Conservation (phyloP, 208 protist genomes). For the Leishmania tropica region DNA sequence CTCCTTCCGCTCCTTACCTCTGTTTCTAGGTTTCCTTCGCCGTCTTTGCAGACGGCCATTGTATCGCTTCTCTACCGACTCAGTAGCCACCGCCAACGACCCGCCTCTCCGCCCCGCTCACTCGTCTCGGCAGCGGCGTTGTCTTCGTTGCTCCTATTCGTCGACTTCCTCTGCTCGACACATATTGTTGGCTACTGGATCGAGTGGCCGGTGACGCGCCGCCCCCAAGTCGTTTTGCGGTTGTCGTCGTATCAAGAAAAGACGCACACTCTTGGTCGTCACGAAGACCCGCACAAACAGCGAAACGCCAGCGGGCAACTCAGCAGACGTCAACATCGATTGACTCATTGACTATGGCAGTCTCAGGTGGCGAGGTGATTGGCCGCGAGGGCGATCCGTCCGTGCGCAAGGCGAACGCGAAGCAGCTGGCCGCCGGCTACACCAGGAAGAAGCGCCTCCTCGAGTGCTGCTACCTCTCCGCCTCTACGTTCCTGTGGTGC, state of each 20-base stretch:
- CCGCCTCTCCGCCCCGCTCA: background rate
- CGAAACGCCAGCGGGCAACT: background rate
- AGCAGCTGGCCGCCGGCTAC: conserved; percentile 83
- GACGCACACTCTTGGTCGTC: background rate
- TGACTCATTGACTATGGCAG: conserved; percentile 3
- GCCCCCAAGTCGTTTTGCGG: background rate
- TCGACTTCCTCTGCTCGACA: background rate
- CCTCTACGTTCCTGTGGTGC: conserved; percentile 63
- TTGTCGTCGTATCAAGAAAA: background rate
- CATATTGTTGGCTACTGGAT: background rate
- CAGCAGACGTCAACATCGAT: background rate
- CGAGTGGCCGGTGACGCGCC: background rate
- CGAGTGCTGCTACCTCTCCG: conserved; percentile 81
- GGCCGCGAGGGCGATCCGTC: conserved; percentile 47
- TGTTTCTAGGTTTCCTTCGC: background rate
- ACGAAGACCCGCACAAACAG: background rate
- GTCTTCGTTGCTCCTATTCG: too few species aligned
- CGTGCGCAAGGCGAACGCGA: conserved; percentile 78
- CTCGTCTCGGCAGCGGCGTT: too few species aligned
- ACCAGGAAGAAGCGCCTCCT: conserved; percentile 83
- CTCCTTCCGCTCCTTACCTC: background rate
- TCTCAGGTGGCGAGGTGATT: conserved; percentile 38
- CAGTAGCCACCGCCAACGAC: background rate
- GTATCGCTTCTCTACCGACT: background rate
- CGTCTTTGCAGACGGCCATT: background rate